Base-by-base conservation (phyloP, 225 moss, liverwort and hornwort genomes). In the Lunularia cruciata region DNA sequence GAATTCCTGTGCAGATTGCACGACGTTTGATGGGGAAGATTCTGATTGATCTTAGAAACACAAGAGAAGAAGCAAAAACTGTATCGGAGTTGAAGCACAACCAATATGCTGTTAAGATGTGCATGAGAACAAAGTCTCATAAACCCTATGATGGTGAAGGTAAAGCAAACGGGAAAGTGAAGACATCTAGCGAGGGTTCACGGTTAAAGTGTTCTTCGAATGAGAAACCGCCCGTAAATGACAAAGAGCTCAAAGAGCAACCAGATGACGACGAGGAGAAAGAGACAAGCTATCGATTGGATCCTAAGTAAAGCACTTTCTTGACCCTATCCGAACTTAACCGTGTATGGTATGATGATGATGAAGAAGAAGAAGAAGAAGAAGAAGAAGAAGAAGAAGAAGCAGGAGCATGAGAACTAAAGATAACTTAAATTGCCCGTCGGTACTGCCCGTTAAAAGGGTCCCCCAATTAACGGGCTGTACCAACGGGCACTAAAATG, bases 281-380 rank as follows among this genome's bases (percentile, higher is more conserved):
- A 73, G 98, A 99, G 72, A 91, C 89, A 36, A 93, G 90, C 32
- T 99, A 93, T 66, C 89, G 98, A 60, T 70, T 99, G 79, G 98
- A 99, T 76, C 98, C 98, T 16, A 99, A 91, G 98, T 99, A 86
- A n/a, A n/a, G n/a, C n/a, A n/a, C n/a, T n/a, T n/a, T n/a, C n/a
- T n/a, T n/a, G n/a, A n/a, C n/a, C n/a, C n/a, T n/a, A n/a, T n/a
- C n/a, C n/a, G n/a, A n/a, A n/a, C n/a, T n/a, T n/a, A n/a, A n/a
- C n/a, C n/a, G n/a, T n/a, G n/a, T n/a, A n/a, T n/a, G n/a, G n/a
- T n/a, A n/a, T n/a, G n/a, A n/a, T n/a, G n/a, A n/a, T n/a, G n/a
- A n/a, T n/a, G n/a, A n/a, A n/a, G n/a, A n/a, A n/a, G n/a, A n/a
- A n/a, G n/a, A n/a, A n/a, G n/a, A n/a, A n/a, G n/a, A n/a, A n/a